Base-by-base conservation (phyloP, 257 asterid species). In the Agastache rugosa region DNA sequence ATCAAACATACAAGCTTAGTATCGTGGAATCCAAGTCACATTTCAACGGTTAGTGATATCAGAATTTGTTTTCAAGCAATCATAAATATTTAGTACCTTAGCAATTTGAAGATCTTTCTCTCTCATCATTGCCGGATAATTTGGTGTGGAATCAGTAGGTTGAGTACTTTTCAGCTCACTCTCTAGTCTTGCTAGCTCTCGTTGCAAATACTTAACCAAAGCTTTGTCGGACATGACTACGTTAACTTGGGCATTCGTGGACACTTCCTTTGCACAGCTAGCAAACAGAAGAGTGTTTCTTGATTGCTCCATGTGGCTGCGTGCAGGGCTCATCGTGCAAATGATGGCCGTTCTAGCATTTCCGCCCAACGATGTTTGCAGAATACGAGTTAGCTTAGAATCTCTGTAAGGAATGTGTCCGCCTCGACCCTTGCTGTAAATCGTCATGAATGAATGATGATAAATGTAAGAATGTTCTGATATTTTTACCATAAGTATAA, bases 211-310 rank as follows among this genome's bases (percentile, higher is more conserved):
- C 82, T 94, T 94, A 22, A 94, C 90, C 84, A 94, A 73, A 56
- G 96, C 93, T 77, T 92, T 94, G 63, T 94, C 99, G 0, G 97
- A 90, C 91, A 94, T 85, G 81, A 94, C 90, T 6, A 90, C 90
- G 44, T 92, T 94, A 56, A 94, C 97, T 71, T 87, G 90, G 27
- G 97, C 97, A 67, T 84, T 92, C 11, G 96, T 89, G 12, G 93
- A 74, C 67, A 94, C 97, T 85, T 94, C 97, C 90, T 92, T 94
- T 20, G 99, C 99, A 80, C 97, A 92, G 85, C 96, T 90, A 27
- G 99, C 99, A 73, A 94, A 94, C 63, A 88, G 88, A 79, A 94
- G 99, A 45, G 99, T 92, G 81, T 94, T 94, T 77, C 99, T 94
- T 3, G 97, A 94, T 79, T 94, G 99, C 85, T 94, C 99, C 25